A percentile compares a stretch with the other conserved stretches of the same genome.
These are phyloP conservation scores for Penicillium concentricum DNA, from an alignment of 2,329 filamentous ascomycete species.

Conservation along the genomic window DNA sequence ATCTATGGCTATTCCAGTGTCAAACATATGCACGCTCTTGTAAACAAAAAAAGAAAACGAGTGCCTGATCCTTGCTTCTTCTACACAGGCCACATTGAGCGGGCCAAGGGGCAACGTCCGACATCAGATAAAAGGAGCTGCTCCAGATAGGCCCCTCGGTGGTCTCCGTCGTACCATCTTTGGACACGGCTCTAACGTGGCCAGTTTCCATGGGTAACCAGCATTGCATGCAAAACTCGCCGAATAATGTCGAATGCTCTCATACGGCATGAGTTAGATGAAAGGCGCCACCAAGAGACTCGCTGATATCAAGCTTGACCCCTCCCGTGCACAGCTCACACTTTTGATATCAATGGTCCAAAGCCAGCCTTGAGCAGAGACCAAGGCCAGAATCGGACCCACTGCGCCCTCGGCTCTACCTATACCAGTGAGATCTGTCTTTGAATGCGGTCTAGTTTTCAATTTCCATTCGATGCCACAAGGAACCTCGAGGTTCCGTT, in stretches of 20 bases:
- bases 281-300: neutral
- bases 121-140: neutral
- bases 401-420: neutral
- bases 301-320: neutral
- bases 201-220: neutral
- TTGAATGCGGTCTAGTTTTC: neutral
- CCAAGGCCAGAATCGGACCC: neutral
- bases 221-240: neutral
- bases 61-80: neutral
- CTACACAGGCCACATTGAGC: neutral
- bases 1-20: slow-evolving; percentile 1
- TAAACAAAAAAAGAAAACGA: neutral
- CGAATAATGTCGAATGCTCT: neutral
- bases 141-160: neutral
- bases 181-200: too few species aligned
- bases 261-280: too few species aligned
- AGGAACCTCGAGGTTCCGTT: neutral
- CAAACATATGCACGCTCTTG: slow-evolving; percentile 1
- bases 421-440: neutral
- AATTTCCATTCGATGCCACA: neutral
- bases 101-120: neutral
- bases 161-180: neutral
- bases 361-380: neutral
- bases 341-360: neutral
- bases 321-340: neutral